Percentiles rank a stretch among this genome's conserved stretches.
These are phyloP conservation scores for Porcisia hertigi DNA, from an alignment of 208 protist genomes.

Conservation along the genomic window DNA sequence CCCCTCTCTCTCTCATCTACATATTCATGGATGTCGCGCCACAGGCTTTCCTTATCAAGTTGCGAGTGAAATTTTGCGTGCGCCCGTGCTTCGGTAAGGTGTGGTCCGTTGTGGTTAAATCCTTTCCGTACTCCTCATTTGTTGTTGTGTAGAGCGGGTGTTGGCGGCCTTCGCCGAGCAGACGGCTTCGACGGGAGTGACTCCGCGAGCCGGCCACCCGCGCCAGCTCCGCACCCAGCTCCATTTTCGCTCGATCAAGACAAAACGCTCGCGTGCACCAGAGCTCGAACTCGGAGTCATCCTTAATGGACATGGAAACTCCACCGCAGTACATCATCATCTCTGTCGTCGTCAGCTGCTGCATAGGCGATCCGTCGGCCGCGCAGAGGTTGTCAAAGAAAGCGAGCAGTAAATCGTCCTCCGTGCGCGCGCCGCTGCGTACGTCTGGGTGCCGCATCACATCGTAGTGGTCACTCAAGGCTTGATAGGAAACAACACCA, in stretches of 20 bases:
- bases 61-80: constrained; percentile 79
- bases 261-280: constrained; percentile 83
- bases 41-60: constrained; percentile 33
- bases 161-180: constrained; percentile 40
- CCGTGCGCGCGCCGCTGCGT: constrained; percentile 36
- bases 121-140: constrained; percentile 75
- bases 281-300: constrained; percentile 83
- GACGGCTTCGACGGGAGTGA: constrained; percentile 44
- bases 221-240: constrained; percentile 32
- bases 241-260: constrained; percentile 69
- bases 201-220: constrained; percentile 34
- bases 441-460: constrained; percentile 76
- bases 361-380: constrained; percentile 32
- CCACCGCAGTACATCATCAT: constrained; percentile 71
- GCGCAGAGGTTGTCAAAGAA: constrained; percentile 60
- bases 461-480: constrained; percentile 63
- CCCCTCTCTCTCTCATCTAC: constrained; percentile 33
- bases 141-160: constrained; percentile 83
- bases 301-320: constrained; percentile 46
- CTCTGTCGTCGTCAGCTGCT: constrained; percentile 53
- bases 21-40: constrained; percentile 91
- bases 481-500: constrained; percentile 45
- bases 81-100: constrained; percentile 41
- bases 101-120: constrained; percentile 20
- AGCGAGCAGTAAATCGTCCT: constrained; percentile 44